Percentiles rank a stretch among this genome's conserved stretches.
Evolutionary conservation across 2,329 filamentous ascomycete species (phyloP).

Genomic region (Calonectria pauciramosa): DNA sequence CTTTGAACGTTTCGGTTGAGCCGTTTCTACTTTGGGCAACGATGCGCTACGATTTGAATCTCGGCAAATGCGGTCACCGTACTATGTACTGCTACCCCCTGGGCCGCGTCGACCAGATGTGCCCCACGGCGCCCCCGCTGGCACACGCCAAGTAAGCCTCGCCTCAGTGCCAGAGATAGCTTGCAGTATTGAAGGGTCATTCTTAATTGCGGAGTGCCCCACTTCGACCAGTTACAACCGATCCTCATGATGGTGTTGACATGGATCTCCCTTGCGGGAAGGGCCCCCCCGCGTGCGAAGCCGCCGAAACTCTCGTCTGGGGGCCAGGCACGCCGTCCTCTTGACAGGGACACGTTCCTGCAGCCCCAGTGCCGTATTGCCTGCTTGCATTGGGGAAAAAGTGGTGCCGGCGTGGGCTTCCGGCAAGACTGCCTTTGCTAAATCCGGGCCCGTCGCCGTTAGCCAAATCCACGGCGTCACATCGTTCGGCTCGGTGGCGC

Average conservation of each 20-base stretch:
- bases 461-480: slow-evolving; percentile 7
- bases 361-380: background rate
- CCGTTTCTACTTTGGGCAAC: background rate
- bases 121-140: background rate
- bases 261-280: background rate
- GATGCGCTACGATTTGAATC: slow-evolving; percentile 6
- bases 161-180: background rate
- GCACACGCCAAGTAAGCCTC: slow-evolving; percentile 1
- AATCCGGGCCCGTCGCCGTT: background rate
- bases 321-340: background rate
- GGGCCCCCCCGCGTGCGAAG: background rate
- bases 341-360: background rate
- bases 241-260: background rate
- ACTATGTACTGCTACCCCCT: too few species aligned
- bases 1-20: slow-evolving; percentile 3
- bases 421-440: background rate
- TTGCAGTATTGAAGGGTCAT: background rate
- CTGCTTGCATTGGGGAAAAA: background rate
- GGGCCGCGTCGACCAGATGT: background rate
- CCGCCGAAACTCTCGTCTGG: slow-evolving; percentile 5
- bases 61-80: slow-evolving; percentile 9
- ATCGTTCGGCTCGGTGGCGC: background rate
- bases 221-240: background rate
- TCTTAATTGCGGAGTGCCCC: slow-evolving; percentile 5
- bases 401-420: background rate